phyloP scores from a whole-genome alignment of 2,329 filamentous ascomycete species.

The Alternaria sp. region DNA sequence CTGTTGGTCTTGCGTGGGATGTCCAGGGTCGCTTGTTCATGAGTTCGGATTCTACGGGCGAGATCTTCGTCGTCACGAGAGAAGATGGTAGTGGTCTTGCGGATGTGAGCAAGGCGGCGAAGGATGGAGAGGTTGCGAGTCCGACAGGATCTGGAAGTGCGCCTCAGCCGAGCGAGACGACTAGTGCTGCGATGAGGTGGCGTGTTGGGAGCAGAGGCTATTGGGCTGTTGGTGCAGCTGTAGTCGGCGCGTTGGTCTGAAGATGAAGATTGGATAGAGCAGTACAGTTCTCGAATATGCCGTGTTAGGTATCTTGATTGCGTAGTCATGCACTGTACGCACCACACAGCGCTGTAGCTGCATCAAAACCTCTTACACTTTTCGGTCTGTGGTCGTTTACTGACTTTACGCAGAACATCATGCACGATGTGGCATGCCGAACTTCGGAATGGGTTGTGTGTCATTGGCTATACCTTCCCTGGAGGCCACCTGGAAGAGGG shows the following conservation, averaged over 20 bases:
- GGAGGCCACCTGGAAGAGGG: background rate
- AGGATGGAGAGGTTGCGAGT: conserved; percentile 24
- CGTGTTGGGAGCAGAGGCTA: conserved; percentile 13
- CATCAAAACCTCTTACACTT: background rate
- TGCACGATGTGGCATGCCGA: background rate
- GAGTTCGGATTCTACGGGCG: conserved; percentile 69
- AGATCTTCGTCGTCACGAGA: conserved; percentile 65
- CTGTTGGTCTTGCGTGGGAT: conserved; percentile 66
- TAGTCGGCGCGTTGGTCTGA: conserved; percentile 16
- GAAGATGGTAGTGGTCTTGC: conserved; percentile 44
- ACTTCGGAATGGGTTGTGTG: background rate
- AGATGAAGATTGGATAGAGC: background rate
- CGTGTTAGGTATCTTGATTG: background rate
- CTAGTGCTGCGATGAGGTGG: conserved; percentile 7
- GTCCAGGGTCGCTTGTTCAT: conserved; percentile 66
- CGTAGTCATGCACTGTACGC: background rate
- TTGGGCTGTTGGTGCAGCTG: conserved; percentile 18
- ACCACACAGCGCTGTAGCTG: background rate
- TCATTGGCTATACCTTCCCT: conserved; percentile 15
- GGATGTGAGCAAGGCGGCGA: conserved; percentile 30
- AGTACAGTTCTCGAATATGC: background rate
- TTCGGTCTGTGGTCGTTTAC: too few relatives aligned
- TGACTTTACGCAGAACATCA: background rate
- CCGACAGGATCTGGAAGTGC: conserved; percentile 19
- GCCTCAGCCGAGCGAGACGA: conserved; percentile 16